Evolutionary conservation across 75 land plant species (phyloP).

Genomic region (Picea sitchensis): DNA sequence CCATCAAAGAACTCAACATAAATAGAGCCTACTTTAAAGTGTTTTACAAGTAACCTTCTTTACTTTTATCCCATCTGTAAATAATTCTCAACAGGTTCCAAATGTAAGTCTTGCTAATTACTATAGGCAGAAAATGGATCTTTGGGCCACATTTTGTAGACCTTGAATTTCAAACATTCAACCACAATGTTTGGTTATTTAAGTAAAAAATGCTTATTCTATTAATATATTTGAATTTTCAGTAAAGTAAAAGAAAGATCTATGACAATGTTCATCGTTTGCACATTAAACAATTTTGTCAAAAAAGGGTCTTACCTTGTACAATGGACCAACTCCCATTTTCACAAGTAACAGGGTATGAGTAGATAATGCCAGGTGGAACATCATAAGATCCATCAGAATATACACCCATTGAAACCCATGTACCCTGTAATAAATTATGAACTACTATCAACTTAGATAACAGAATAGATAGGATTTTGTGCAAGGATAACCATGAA

Average conservation of each 20-base stretch:
- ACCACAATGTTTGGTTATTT: not conserved
- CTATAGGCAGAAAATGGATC: no score
- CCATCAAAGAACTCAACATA: no score
- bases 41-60: no score
- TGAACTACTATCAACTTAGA: not conserved
- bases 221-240: not conserved
- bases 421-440: conserved; percentile 61
- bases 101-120: no score
- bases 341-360: conserved; percentile 87
- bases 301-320: conserved; percentile 58
- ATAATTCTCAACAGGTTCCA: no score
- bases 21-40: no score
- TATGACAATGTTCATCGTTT: not conserved
- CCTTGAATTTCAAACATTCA: not conserved
- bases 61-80: no score
- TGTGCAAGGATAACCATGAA: not conserved
- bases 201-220: no score
- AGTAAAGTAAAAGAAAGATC: not conserved
- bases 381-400: conserved; percentile 93
- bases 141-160: no score
- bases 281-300: not conserved
- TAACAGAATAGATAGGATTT: not conserved
- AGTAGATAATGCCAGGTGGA: conserved; percentile 77
- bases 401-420: conserved; percentile 96
- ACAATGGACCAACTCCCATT: conserved; percentile 93